phyloP scores from a whole-genome alignment of 2,329 filamentous ascomycete genomes.

The Hypoxylon sp. region DNA sequence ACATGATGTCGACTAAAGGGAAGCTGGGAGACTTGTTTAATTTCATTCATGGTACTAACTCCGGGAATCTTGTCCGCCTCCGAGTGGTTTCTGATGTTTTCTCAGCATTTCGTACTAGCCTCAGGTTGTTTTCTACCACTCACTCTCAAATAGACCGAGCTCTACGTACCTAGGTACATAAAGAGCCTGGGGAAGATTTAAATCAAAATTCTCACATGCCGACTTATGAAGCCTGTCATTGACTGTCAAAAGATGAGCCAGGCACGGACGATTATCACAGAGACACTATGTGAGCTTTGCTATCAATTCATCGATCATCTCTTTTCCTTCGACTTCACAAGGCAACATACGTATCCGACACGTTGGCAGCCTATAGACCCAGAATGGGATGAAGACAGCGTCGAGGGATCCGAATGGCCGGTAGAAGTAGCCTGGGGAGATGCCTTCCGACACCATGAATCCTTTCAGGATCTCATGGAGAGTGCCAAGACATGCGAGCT shows the following conservation, averaged over 20 bases:
- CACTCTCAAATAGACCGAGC: background rate
- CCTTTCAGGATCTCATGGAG: slow-evolving; percentile 23
- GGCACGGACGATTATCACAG: slow-evolving; percentile 13
- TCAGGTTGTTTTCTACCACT: background rate
- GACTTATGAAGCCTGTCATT: background rate
- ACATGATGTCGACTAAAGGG: background rate
- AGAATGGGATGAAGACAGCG: slow-evolving; percentile 3
- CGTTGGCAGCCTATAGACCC: slow-evolving; percentile 19
- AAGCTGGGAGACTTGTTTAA: background rate
- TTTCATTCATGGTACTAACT: too few species aligned
- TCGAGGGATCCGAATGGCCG: background rate
- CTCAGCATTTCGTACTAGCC: background rate
- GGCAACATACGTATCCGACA: slow-evolving; percentile 17
- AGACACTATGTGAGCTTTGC: slow-evolving; percentile 32
- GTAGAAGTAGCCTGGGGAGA: slow-evolving; percentile 29
- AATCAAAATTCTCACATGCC: background rate
- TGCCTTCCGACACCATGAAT: slow-evolving; percentile 35
- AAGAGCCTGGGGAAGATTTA: background rate
- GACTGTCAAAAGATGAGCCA: slow-evolving; percentile 18
- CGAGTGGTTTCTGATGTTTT: background rate
- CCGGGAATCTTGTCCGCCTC: background rate
- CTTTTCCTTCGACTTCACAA: slow-evolving; percentile 28
- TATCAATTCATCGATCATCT: slow-evolving; percentile 33
- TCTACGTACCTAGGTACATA: background rate
- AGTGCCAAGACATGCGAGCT: slow-evolving; percentile 38